phyloP scores from a whole-genome alignment of 176 grass and related monocot genomes.

The Cenchrus fungigraminus region DNA sequence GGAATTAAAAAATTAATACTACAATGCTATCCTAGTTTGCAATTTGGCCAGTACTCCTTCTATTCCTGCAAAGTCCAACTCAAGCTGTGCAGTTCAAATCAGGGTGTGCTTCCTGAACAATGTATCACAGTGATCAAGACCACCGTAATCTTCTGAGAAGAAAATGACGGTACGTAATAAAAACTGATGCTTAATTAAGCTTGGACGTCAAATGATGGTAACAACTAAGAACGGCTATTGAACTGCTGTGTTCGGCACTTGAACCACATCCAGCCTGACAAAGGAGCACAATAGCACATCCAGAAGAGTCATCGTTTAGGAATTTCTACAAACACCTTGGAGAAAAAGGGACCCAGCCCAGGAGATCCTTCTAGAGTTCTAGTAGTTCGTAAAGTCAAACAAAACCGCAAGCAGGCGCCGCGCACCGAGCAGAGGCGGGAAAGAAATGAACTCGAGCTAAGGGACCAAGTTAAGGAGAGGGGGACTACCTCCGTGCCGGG shows the following conservation, averaged over 20 bases:
- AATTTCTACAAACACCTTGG: neutral
- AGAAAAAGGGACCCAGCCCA: neutral
- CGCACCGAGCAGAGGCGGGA: neutral
- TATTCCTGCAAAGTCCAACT: neutral
- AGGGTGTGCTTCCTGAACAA: neutral
- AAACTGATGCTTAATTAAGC: neutral
- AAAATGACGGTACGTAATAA: neutral
- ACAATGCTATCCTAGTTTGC: neutral
- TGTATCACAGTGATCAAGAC: neutral
- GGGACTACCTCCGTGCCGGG: conserved; percentile 42
- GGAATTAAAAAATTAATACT: neutral
- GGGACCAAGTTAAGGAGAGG: neutral
- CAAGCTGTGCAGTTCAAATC: neutral
- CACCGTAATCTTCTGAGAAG: neutral
- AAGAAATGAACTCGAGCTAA: neutral
- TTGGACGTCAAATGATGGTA: neutral
- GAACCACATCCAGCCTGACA: neutral
- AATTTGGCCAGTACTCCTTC: neutral
- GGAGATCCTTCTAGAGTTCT: neutral
- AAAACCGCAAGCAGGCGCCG: neutral
- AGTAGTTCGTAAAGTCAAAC: neutral
- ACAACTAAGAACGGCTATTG: neutral
- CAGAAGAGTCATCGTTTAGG: neutral
- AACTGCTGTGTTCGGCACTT: neutral
- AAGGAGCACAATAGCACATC: neutral